A percentile compares a stretch with the other conserved stretches of the same genome.
These are phyloP conservation scores for Diplodia scrobiculata DNA, from an alignment of 2,329 filamentous ascomycete species.

Conservation along the genomic window DNA sequence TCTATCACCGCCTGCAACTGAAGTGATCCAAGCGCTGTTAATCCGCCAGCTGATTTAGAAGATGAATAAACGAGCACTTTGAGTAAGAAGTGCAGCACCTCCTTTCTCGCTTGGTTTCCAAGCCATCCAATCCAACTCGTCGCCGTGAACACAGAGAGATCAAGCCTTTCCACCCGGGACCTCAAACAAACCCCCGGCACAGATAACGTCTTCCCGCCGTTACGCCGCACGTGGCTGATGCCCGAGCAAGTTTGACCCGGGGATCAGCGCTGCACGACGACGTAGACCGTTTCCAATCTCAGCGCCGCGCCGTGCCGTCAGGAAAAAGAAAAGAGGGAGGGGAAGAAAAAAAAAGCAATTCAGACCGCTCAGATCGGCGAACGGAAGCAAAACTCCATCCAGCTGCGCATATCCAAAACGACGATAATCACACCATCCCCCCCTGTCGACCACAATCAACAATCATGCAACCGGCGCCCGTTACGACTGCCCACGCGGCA, in stretches of 20 bases:
- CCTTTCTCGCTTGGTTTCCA: background rate
- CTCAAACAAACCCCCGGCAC: background rate
- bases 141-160: background rate
- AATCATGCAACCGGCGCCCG: too few relatives aligned
- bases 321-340: background rate
- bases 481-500: too few relatives aligned
- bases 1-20: background rate
- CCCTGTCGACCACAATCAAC: too few relatives aligned
- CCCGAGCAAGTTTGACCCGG: background rate
- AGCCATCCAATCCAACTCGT: background rate
- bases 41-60: background rate
- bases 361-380: background rate
- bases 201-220: background rate
- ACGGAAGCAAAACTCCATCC: background rate
- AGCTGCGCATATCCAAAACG: too few relatives aligned
- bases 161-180: background rate
- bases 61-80: background rate
- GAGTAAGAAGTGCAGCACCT: too few relatives aligned
- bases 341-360: background rate
- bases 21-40: background rate
- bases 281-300: background rate
- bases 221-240: background rate
- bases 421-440: too few relatives aligned
- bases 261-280: background rate
- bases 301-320: background rate